Percentiles rank a stretch among this genome's conserved stretches.
Conservation (phyloP, 345 rosid genomes). For the Eutrema japonicum region DNA sequence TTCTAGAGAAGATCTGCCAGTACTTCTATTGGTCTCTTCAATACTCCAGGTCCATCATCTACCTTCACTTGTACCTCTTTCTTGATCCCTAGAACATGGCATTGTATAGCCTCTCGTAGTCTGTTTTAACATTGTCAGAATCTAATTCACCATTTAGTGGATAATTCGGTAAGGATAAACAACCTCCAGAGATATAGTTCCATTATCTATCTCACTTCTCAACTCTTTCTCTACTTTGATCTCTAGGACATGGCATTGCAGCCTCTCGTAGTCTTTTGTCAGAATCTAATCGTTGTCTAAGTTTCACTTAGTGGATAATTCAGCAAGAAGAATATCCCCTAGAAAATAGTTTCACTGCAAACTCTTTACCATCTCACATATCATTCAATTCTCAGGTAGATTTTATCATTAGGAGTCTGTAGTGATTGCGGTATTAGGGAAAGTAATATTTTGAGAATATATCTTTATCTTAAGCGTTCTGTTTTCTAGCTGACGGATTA, state of each 20-base stretch:
- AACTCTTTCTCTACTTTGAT: background rate
- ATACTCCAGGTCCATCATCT: conserved; percentile 62
- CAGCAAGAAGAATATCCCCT: no score
- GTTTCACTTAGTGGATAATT: background rate
- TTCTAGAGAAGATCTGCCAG: conserved; percentile 90
- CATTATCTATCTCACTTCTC: background rate
- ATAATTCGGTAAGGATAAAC: background rate
- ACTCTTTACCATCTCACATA: background rate
- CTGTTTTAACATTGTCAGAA: background rate
- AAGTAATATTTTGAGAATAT: conserved; percentile 2
- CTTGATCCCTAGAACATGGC: conserved; percentile 14
- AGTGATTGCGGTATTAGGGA: background rate
- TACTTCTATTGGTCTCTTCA: conserved; percentile 91
- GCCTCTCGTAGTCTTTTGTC: background rate
- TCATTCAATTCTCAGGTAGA: background rate
- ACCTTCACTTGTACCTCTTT: background rate
- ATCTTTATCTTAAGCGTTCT: background rate
- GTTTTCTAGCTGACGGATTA: background rate
- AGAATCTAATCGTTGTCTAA: background rate
- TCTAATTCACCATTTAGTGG: background rate
- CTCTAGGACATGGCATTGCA: background rate
- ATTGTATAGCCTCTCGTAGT: background rate
- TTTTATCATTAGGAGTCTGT: background rate
- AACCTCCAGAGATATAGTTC: background rate
- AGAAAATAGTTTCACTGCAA: background rate